Evolutionary conservation across 352 stramenopile genomes (phyloP).

Genomic region (Pythium periplocum): DNA sequence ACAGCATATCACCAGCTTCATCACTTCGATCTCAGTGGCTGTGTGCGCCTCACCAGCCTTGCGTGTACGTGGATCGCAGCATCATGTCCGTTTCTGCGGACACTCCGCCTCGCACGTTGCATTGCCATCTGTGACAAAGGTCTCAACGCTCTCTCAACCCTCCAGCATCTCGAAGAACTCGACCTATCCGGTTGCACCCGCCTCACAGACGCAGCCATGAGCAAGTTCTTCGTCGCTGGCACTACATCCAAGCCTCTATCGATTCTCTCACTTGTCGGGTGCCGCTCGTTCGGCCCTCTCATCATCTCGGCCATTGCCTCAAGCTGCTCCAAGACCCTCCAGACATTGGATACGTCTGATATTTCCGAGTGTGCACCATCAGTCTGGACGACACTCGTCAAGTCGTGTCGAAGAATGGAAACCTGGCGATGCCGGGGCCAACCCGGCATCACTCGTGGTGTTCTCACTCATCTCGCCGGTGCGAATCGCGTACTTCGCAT

Average conservation of each 20-base stretch:
- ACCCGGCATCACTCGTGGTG: conserved; percentile 28
- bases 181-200: conserved; percentile 40
- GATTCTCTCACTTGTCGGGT: not conserved
- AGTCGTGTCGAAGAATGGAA: conserved; percentile 19
- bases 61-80: conserved; percentile 57
- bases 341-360: conserved; percentile 30
- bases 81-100: conserved; percentile 46
- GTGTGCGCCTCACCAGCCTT: conserved; percentile 39
- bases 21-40: conserved; percentile 55
- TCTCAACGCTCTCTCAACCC: conserved; percentile 36
- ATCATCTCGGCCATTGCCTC: not conserved
- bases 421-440: conserved; percentile 33
- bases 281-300: not conserved
- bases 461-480: conserved; percentile 46
- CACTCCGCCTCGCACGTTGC: conserved; percentile 38
- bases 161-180: conserved; percentile 45
- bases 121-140: conserved; percentile 54
- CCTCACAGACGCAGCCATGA: conserved; percentile 40
- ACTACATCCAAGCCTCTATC: conserved; percentile 16
- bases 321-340: conserved; percentile 4
- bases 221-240: conserved; percentile 39
- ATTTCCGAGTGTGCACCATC: conserved; percentile 19
- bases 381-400: conserved; percentile 34
- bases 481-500: conserved; percentile 47
- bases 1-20: conserved; percentile 36